Evolutionary conservation across 495 filamentous ascomycete species (phyloP), one percentile per base, ranked within the genome.

Genomic region (Penicillium tannophilum): DNA sequence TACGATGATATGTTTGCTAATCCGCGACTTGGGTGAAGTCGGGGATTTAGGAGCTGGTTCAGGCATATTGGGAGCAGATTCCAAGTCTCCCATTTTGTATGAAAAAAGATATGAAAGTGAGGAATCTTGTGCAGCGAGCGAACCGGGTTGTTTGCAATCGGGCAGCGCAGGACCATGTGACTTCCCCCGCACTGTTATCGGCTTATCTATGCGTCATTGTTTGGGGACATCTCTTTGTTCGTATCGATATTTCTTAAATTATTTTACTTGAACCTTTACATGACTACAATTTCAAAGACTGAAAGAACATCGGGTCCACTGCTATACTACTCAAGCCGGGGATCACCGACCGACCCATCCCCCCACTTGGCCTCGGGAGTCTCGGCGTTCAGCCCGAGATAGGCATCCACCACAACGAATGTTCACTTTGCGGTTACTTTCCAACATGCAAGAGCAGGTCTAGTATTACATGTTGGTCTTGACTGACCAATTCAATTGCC

Each of bases 1-100:
- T 70, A 79, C 77, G 41, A 77, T 70, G 39, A 78, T 78, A 59
- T 79, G 77, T 56, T 72, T 78, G 64, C 76, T 79, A 56, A 73
- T 74, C 16, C 58, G 65, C 6, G 67, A 64, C 19, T 57, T 68
- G 11, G 72, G 67, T 0, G 72, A 50, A 1, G 64, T 62, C 39
- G 66, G 54, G 9, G 72, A 66, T 6, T 58, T 45, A 30, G 66
- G 63, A 47, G 65, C 57, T 1, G 67, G 60, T 12, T 63, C 61
- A 12, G 66, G 62, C 60, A 62, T 61, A n/a, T 46, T 62, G 59
- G 61, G 45, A 20, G 53, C 26, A 39, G 55, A 16, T 14, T 70
- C 65, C 53, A 63, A 62, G n/a, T 70, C 61, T 48, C 56, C 51
- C 62, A 69, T 72, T 12, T 42, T 48, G 20, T 52, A 48, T 35